Evolutionary conservation across 805 yeast species (phyloP).

Genomic region (Ogataea trehalophila): DNA sequence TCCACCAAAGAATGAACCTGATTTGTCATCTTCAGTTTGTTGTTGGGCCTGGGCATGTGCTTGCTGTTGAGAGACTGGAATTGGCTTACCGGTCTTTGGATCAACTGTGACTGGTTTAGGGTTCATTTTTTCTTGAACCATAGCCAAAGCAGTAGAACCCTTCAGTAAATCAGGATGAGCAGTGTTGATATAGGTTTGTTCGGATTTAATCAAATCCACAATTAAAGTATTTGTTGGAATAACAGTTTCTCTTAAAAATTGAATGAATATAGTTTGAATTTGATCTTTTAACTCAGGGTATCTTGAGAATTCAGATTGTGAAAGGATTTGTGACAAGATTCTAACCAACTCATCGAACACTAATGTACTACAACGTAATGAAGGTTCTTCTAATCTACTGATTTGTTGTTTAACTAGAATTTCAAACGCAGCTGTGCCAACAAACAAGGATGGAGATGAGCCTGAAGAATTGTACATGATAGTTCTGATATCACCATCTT

Average conservation of each 20-base stretch:
- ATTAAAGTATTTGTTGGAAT: slow-evolving; percentile 86
- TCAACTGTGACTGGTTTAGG: slow-evolving; percentile 77
- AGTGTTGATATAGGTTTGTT: slow-evolving; percentile 92
- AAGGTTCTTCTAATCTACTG: slow-evolving; percentile 90
- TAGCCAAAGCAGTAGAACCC: slow-evolving; percentile 92
- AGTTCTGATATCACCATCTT: slow-evolving; percentile 93
- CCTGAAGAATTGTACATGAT: slow-evolving; percentile 97
- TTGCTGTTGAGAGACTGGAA: slow-evolving; percentile 37
- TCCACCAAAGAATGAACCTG: slow-evolving; percentile 89
- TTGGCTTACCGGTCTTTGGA: slow-evolving; percentile 85
- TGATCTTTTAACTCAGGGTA: slow-evolving; percentile 91
- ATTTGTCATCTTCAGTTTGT: slow-evolving; percentile 43
- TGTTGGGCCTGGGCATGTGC: slow-evolving; percentile 11
- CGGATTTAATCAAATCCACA: slow-evolving; percentile 74
- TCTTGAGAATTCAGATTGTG: slow-evolving; percentile 77
- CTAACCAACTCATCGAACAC: slow-evolving; percentile 94
- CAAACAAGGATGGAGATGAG: slow-evolving; percentile 91
- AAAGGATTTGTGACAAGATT: slow-evolving; percentile 77
- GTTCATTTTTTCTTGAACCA: slow-evolving; percentile 83
- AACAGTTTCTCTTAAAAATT: slow-evolving; percentile 71
- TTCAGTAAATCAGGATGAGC: slow-evolving; percentile 95
- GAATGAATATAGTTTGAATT: slow-evolving; percentile 72
- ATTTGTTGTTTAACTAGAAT: slow-evolving; percentile 93
- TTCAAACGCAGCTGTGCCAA: slow-evolving; percentile 96
- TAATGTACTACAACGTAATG: slow-evolving; percentile 79